Conservation (phyloP, 106 monocot genomes). For the Allium cepa region DNA sequence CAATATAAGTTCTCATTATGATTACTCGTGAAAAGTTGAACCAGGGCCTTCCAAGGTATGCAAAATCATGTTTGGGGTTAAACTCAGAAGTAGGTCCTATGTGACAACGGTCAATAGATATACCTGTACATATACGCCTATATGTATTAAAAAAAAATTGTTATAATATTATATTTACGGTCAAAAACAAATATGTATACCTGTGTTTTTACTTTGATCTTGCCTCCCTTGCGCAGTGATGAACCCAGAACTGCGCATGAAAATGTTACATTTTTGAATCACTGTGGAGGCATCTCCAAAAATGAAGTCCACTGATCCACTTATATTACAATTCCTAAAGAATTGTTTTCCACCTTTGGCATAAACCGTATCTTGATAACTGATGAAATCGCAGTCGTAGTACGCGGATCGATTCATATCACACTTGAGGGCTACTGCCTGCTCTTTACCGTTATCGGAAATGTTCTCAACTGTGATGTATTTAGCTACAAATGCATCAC, state of each 20-base stretch:
- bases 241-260: too few species aligned
- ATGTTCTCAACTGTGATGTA: slow-evolving; percentile 29
- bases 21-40: too few species aligned
- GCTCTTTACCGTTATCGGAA: slow-evolving; percentile 61
- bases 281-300: slow-evolving; percentile 5
- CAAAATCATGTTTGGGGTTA: slow-evolving; percentile 15
- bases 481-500: background rate
- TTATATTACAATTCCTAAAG: slow-evolving; percentile 3
- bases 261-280: background rate
- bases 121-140: background rate
- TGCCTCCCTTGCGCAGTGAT: slow-evolving; percentile 8
- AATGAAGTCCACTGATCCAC: slow-evolving; percentile 9
- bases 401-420: background rate
- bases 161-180: background rate
- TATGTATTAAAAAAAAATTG: background rate
- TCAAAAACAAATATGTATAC: too few species aligned
- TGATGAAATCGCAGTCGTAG: too few species aligned
- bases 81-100: slow-evolving; percentile 25
- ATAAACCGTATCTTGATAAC: slow-evolving; percentile 10
- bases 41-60: slow-evolving; percentile 47
- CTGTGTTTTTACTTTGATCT: too few species aligned
- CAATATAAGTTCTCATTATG: slow-evolving; percentile 24
- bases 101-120: background rate
- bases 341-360: background rate
- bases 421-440: slow-evolving; percentile 65